Base-by-base conservation (phyloP, 179 eudicot genomes). In the Silene vulgaris region DNA sequence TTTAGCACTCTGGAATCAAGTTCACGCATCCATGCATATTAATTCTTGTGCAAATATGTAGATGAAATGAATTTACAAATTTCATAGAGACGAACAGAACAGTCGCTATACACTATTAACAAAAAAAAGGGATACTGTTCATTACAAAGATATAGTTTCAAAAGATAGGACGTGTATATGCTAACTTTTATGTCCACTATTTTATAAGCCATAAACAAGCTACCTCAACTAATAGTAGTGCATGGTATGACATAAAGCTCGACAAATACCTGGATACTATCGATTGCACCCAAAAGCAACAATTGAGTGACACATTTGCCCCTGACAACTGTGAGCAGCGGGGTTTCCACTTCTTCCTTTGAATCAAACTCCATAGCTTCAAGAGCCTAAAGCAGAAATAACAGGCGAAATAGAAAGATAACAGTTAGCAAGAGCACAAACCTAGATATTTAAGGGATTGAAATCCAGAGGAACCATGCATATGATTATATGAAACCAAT, bases 291-390 rank as follows among this genome's bases (percentile, higher is more conserved):
- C 68, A 95, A 81, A 82, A 95, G 96, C 82, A 95, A 80, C 73
- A 95, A 76, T 72, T 95, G 99, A 67, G 97, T 95, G 60, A 92
- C 81, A 77, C 99, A 92, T 87, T 95, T 95, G 69, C 99, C 91
- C 88, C 97, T 85, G 68, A 92, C 87, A 20, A 87, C 86, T 73
- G 85, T 86, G 80, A 92, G 60, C 28, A 87, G 79, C 52, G 83
- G 89, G 77, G 91, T 88, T 78, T 91, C 93, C 67, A 45, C 87
- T 74, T 88, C 95, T 28, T 92, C 90, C 72, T 86, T 84, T 28
- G 84, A 14, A 79, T 78, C 84, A 64, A 81, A 48, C 80, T 85
- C 98, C 84, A 66, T 75, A 72, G 60, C 75, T 79, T 85, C 90
- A 76, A 87, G 77, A 76, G 81, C 60, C 96, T 90, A 71, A 71